Base-by-base conservation (phyloP, 345 rosid species). In the Angophora floribunda region DNA sequence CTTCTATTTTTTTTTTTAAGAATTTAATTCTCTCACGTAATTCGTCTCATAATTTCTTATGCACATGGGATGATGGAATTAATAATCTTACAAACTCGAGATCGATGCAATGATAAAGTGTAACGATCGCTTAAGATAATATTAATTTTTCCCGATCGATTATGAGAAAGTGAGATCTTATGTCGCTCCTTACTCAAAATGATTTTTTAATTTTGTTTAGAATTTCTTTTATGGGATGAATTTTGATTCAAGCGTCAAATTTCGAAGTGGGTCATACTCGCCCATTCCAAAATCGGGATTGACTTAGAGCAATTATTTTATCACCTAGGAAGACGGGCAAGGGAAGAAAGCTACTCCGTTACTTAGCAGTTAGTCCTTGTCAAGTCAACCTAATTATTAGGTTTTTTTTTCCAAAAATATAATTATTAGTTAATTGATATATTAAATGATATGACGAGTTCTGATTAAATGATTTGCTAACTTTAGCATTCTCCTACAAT, bases 171-270 rank as follows among this genome's bases (percentile, higher is more conserved):
- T n/a, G 36, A 63, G 36, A n/a, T 63, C 9, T n/a, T 63, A 63
- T 1, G 30, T 8, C 5, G 0, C 2, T 2, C 1, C 17, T 63
- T 13, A 2, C 1, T 0, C 36, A n/a, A 13, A 28, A 63, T 63
- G 28, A 63, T 63, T n/a, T 63, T 15, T 32, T n/a, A 0, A 6
- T 13, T n/a, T 63, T 63, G 36, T n/a, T 3, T 28, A 2, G 70
- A 63, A 30, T 63, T 63, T 13, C 70, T n/a, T 28, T 28, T 2
- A 22, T 9, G 36, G 70, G 17, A 5, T 1, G 7, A 63, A 1
- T 63, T 63, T 13, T 13, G 70, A 28, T 28, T 13, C 32, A 28
- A 63, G 2, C 4, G 7, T 63, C 36, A 28, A 61, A 61, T 28
- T 1, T 2, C 28, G 1, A 63, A 63, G 5, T 63, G 41, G 41